A percentile compares a stretch with the other conserved stretches of the same genome.
phyloP scores from a whole-genome alignment of 768 basidiomycete species.

The Royoungia palumana region DNA sequence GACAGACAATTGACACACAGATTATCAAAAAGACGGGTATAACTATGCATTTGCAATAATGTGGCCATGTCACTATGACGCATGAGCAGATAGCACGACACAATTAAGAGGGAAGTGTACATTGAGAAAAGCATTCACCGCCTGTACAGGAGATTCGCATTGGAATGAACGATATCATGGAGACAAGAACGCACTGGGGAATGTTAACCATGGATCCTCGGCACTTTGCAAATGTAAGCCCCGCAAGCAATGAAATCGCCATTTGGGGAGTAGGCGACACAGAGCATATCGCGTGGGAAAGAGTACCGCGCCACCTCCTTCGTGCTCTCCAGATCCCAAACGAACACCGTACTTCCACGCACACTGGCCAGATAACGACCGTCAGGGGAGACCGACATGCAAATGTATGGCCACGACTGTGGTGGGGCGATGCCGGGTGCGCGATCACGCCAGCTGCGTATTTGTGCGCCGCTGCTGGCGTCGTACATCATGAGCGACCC shows the following conservation, averaged over 20 bases:
- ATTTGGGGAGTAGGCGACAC: conserved; percentile 22
- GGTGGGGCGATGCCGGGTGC: not conserved
- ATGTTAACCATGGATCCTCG: conserved; percentile 6
- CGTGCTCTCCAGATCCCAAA: conserved; percentile 17
- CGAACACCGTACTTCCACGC: conserved; percentile 13
- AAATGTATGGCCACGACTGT: conserved; percentile 23
- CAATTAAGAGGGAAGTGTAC: not conserved
- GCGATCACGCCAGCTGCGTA: conserved; percentile 21
- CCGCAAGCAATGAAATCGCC: conserved; percentile 20
- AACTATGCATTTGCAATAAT: not conserved
- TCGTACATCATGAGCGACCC: conserved; percentile 26
- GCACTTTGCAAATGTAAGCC: conserved; percentile 13
- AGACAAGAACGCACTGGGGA: conserved; percentile 3
- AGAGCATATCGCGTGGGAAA: conserved; percentile 23
- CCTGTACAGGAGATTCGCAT: conserved; percentile 3
- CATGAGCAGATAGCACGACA: not conserved
- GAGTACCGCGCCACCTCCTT: conserved; percentile 17
- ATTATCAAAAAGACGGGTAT: not conserved
- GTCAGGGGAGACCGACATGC: conserved; percentile 20
- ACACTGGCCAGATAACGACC: conserved; percentile 20
- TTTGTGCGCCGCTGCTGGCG: conserved; percentile 12
- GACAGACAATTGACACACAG: conserved; percentile 2
- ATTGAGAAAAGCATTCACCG: not conserved
- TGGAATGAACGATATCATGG: not conserved
- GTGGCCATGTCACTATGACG: not conserved